Conservation (phyloP, 441 rosid genomes). For the Gossypium schwendimanii region DNA sequence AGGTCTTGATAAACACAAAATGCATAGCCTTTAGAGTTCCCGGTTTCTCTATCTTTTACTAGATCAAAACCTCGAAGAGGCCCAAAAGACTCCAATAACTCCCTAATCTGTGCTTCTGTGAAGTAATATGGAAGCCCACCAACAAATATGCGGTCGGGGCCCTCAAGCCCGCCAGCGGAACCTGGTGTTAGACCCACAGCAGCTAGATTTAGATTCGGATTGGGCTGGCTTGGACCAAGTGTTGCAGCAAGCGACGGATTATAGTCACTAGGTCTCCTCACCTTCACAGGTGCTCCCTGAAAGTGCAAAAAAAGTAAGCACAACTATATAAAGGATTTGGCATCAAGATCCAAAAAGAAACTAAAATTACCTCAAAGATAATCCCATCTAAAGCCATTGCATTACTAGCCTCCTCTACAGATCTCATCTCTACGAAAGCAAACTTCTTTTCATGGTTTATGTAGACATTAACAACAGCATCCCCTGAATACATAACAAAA, state of each 20-base stretch:
- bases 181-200: slow-evolving; percentile 94
- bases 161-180: slow-evolving; percentile 91
- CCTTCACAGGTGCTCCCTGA: slow-evolving; percentile 98
- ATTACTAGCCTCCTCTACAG: slow-evolving; percentile 98
- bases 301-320: not conserved
- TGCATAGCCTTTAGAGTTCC: slow-evolving; percentile 95
- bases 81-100: slow-evolving; percentile 89
- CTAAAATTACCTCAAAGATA: slow-evolving; percentile 70
- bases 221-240: slow-evolving; percentile 98
- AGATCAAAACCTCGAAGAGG: slow-evolving; percentile 89
- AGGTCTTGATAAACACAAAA: slow-evolving; percentile 91
- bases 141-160: slow-evolving; percentile 94
- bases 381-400: slow-evolving; percentile 97
- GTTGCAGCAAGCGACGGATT: slow-evolving; percentile 94
- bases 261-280: slow-evolving; percentile 96
- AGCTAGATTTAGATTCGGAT: slow-evolving; percentile 76
- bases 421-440: slow-evolving; percentile 98
- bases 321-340: not conserved
- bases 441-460: slow-evolving; percentile 96
- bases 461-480: slow-evolving; percentile 95
- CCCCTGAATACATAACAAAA: slow-evolving; percentile 43
- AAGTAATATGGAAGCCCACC: slow-evolving; percentile 98
- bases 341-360: not conserved
- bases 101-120: slow-evolving; percentile 89
- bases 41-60: slow-evolving; percentile 94